These are phyloP conservation scores for Populus davidiana DNA, from an alignment of 345 rosid species.

Conservation along the genomic window DNA sequence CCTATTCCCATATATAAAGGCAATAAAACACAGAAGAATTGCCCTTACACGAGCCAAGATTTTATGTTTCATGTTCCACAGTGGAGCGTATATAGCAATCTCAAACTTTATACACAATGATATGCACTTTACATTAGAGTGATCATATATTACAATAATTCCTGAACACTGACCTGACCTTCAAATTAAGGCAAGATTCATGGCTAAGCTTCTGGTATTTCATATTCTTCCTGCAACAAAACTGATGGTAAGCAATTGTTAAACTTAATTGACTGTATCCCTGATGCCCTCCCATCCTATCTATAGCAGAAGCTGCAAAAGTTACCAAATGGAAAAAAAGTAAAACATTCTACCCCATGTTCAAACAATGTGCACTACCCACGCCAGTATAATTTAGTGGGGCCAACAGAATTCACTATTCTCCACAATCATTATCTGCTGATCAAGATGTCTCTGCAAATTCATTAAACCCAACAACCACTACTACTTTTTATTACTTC, in stretches of 20 bases:
- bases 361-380: conserved; percentile 8
- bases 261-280: background rate
- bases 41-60: background rate
- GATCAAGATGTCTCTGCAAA: background rate
- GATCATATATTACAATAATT: background rate
- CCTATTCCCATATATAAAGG: background rate
- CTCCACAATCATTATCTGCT: background rate
- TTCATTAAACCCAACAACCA: conserved; percentile 7
- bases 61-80: background rate
- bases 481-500: conserved; percentile 39
- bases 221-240: background rate
- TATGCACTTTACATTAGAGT: background rate
- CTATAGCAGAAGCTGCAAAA: conserved; percentile 13
- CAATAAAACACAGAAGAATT: background rate
- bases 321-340: background rate
- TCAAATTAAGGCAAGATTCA: background rate
- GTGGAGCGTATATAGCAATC: background rate
- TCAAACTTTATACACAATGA: background rate
- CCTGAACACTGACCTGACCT: conserved; percentile 8
- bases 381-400: background rate
- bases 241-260: background rate
- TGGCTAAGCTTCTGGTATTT: background rate
- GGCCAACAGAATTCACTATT: background rate
- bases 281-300: background rate
- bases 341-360: background rate